Conservation (phyloP, 2,329 filamentous ascomycete species). For the Fusarium xyrophilum region DNA sequence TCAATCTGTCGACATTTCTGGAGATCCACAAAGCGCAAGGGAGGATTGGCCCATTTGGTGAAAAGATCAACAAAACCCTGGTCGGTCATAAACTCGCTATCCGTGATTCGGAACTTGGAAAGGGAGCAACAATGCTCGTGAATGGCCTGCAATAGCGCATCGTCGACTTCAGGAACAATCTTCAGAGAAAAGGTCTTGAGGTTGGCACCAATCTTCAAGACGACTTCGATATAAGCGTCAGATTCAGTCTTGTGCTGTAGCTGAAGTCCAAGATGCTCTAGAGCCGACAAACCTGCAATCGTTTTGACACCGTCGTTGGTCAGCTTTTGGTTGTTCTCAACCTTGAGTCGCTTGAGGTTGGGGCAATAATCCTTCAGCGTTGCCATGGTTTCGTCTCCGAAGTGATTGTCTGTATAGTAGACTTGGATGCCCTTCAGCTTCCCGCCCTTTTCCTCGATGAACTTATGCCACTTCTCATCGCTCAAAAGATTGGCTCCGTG, state of each 20-base stretch:
- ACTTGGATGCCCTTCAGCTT: constrained; percentile 74
- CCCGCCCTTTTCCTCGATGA: constrained; percentile 70
- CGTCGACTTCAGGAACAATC: constrained; percentile 70
- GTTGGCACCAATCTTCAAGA: constrained; percentile 67
- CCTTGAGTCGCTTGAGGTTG: constrained; percentile 75
- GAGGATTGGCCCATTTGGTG: constrained; percentile 74
- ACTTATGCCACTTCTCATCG: constrained; percentile 75
- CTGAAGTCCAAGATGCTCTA: constrained; percentile 79
- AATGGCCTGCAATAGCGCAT: constrained; percentile 73
- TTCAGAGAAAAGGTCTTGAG: constrained; percentile 82
- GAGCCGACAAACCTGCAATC: constrained; percentile 66
- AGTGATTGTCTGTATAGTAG: constrained; percentile 82
- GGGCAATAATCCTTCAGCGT: constrained; percentile 70
- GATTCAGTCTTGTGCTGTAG: constrained; percentile 64
- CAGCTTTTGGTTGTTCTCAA: constrained; percentile 80
- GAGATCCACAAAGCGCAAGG: constrained; percentile 75
- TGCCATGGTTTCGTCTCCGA: constrained; percentile 73
- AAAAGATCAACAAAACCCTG: constrained; percentile 76
- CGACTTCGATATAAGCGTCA: constrained; percentile 64
- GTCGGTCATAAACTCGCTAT: constrained; percentile 79
- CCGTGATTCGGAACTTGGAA: constrained; percentile 79
- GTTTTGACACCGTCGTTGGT: constrained; percentile 69
- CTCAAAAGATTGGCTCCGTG: constrained; percentile 85
- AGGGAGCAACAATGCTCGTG: constrained; percentile 73
- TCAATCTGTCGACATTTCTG: constrained; percentile 81